Evolutionary conservation across 2,329 filamentous ascomycete species (phyloP), one percentile per base, ranked within the genome.

Genomic region (Bipolaris sorokiniana): DNA sequence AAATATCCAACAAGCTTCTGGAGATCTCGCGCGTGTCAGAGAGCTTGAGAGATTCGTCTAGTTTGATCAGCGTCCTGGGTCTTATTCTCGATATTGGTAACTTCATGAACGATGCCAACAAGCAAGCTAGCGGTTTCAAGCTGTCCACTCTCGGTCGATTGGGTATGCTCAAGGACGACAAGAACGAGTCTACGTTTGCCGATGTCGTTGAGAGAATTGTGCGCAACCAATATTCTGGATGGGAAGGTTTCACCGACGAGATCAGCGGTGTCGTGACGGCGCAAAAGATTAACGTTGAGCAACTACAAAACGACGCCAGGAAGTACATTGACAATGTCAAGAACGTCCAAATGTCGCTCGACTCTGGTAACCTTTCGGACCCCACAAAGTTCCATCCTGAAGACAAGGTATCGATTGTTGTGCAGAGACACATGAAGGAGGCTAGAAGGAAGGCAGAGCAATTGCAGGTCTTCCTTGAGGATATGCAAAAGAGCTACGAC

Each of bases 51-150:
- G 92, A 96, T 73, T 97, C 93, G 1, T 92, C 96, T 23, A 90
- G 92, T 23, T 80, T 99, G 69, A 97, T 98, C 89, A 97, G 96
- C 65, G 92, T 99, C 45, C 86, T 99, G 54, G 93, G 94, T 57
- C 84, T 98, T 61, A 99, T 99, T 77, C 82, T 99, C 69, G 94
- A 97, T 76, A 97, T 99, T 72, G 95, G 95, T 77, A 99, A 99
- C 78, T 99, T 97, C 83, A 99, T 99, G 95, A 99, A 99, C 82
- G 95, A 98, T 74, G 90, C 93, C 53, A 98, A 97, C 80, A 99
- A 99, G 81, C 95, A 98, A 79, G 95, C 95, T 3, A 91, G 90
- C 56, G 95, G 95, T 61, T 99, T 99, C 88, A 99, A 99, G 81
- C 86, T 99, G 13, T 95, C 92, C 72, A 97, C 95, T 5, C 87